These are phyloP conservation scores for Apium graveolens DNA, from an alignment of 129 eudicot species.

Conservation along the genomic window DNA sequence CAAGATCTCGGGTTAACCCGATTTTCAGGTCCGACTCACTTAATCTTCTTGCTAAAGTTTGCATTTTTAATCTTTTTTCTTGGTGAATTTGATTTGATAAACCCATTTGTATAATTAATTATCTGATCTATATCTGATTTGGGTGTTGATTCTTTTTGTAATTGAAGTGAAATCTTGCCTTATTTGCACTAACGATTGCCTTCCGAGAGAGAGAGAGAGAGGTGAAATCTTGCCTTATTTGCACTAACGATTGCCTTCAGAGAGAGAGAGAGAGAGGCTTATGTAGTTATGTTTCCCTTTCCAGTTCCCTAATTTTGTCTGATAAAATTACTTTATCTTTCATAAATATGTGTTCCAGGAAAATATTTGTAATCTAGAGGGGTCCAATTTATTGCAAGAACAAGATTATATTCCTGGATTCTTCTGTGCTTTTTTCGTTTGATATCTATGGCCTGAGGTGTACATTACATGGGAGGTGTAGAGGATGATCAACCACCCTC, in stretches of 20 bases:
- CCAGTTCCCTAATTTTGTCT: background rate
- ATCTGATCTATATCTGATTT: background rate
- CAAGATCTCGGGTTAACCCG: background rate
- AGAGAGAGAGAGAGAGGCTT: too few relatives aligned
- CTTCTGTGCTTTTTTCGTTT: conserved; percentile 7
- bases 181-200: background rate
- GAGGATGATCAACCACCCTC: conserved; percentile 91
- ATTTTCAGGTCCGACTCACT: conserved; percentile 4
- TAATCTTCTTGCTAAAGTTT: background rate
- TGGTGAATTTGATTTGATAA: background rate
- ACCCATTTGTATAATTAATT: background rate
- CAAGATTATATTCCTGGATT: background rate
- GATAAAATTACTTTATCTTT: background rate
- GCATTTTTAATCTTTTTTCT: background rate
- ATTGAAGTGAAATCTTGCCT: background rate
- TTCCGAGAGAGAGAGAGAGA: too few relatives aligned
- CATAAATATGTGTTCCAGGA: conserved; percentile 19
- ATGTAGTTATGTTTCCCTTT: background rate
- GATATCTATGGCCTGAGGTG: conserved; percentile 83
- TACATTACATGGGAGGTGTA: conserved; percentile 95
- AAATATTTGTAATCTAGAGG: conserved; percentile 22
- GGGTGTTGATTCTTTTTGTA: background rate
- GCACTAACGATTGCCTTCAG: background rate
- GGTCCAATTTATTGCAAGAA: conserved; percentile 3
- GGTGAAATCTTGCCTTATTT: background rate